phyloP scores from a whole-genome alignment of 495 filamentous ascomycete species.

The Neurospora sp. region DNA sequence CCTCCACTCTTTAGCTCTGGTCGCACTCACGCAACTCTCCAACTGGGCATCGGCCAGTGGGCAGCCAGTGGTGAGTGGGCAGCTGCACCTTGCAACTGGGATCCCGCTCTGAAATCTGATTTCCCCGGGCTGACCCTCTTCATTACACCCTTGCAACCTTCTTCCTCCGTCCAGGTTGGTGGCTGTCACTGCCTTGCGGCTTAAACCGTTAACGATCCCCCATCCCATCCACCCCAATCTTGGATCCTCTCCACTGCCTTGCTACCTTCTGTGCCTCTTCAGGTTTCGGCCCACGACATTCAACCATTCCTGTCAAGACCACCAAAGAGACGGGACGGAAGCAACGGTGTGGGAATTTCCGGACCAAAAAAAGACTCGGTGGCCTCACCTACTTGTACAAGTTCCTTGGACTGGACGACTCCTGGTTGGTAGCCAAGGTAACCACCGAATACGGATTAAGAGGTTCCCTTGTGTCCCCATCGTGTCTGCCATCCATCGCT shows the following conservation, averaged over 20 bases:
- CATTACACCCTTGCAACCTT: not conserved
- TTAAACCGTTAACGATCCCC: not conserved
- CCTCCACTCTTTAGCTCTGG: not conserved
- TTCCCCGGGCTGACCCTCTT: not conserved
- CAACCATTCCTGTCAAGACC: not conserved
- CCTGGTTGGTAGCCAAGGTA: not conserved
- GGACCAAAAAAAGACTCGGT: not conserved
- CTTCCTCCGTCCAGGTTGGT: not conserved
- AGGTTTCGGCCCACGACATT: not conserved
- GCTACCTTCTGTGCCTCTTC: not conserved
- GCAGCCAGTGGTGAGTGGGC: not conserved
- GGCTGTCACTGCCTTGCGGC: not conserved
- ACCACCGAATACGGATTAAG: not conserved
- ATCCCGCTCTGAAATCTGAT: not conserved
- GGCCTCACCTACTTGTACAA: not conserved
- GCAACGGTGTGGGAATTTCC: not conserved
- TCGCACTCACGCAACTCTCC: not conserved
- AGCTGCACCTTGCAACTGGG: not conserved
- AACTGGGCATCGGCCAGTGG: not conserved
- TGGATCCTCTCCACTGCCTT: not conserved
- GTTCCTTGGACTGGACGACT: not conserved
- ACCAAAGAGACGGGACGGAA: not conserved
- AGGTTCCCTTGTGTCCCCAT: not conserved
- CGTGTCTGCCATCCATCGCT: not conserved
- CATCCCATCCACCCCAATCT: not conserved